phyloP scores from a whole-genome alignment of 345 rosid species.

The Linum usitatissimum region DNA sequence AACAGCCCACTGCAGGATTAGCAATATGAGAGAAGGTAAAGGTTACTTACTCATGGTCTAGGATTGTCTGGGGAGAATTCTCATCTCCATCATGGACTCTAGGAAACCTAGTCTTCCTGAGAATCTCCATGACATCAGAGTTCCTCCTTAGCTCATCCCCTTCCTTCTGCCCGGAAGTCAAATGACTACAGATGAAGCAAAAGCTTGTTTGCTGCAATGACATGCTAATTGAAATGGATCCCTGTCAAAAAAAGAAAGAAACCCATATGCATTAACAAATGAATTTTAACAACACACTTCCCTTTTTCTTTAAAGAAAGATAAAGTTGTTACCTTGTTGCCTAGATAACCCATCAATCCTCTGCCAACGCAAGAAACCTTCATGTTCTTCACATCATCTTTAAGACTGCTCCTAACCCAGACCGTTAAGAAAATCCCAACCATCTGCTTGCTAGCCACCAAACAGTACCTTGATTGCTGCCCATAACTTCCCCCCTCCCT shows the following conservation, averaged over 20 bases:
- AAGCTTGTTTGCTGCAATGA: slow-evolving; percentile 86
- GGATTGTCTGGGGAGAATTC: slow-evolving; percentile 74
- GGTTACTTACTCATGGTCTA: slow-evolving; percentile 66
- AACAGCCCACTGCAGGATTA: too few relatives aligned
- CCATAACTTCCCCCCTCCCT: not conserved
- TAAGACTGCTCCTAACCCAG: slow-evolving; percentile 80
- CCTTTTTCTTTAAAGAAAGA: not conserved
- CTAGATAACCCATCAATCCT: slow-evolving; percentile 99
- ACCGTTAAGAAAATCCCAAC: slow-evolving; percentile 90
- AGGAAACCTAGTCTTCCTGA: slow-evolving; percentile 92
- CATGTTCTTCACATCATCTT: slow-evolving; percentile 60
- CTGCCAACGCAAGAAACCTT: slow-evolving; percentile 97
- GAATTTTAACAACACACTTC: not conserved
- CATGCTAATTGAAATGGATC: slow-evolving; percentile 96
- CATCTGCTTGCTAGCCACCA: slow-evolving; percentile 97
- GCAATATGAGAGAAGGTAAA: not conserved
- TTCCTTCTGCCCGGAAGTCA: slow-evolving; percentile 95
- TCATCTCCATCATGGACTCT: slow-evolving; percentile 55
- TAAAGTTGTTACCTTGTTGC: slow-evolving; percentile 62
- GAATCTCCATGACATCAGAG: slow-evolving; percentile 93
- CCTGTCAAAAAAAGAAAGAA: slow-evolving; percentile 48
- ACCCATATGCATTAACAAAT: not conserved
- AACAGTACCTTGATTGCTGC: slow-evolving; percentile 61
- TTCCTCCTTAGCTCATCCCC: slow-evolving; percentile 91
- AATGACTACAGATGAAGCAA: slow-evolving; percentile 94